These are phyloP conservation scores for Hirsutella rhossiliensis DNA, from an alignment of 2,329 filamentous ascomycete genomes.

Conservation along the genomic window DNA sequence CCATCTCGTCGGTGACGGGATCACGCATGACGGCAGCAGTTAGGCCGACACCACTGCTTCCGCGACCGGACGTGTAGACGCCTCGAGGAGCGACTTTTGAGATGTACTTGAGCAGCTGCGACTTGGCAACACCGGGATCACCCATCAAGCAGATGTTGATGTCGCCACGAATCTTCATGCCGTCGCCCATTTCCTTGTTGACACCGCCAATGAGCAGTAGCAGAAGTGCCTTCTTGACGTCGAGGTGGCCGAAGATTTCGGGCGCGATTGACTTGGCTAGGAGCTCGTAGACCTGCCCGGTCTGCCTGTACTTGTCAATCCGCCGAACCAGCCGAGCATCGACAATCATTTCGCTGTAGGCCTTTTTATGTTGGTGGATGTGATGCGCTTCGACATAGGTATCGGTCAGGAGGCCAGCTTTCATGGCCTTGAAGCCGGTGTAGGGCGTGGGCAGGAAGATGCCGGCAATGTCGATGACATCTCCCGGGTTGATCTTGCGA, in stretches of 20 bases:
- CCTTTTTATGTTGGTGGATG: conserved; percentile 93
- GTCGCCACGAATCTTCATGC: conserved; percentile 97
- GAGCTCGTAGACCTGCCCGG: conserved; percentile 90
- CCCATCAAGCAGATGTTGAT: conserved; percentile 99
- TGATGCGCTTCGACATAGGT: conserved; percentile 94
- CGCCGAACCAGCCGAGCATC: conserved; percentile 68
- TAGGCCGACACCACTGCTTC: conserved; percentile 71
- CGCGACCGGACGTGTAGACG: conserved; percentile 71
- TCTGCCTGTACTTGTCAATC: conserved; percentile 75
- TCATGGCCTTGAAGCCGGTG: conserved; percentile 97
- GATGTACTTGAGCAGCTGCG: conserved; percentile 95
- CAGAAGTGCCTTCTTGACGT: conserved; percentile 97
- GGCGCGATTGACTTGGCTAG: conserved; percentile 92
- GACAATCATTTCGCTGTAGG: conserved; percentile 83
- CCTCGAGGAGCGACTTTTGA: conserved; percentile 93
- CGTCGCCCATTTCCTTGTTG: conserved; percentile 91
- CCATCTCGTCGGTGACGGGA: conserved; percentile 75
- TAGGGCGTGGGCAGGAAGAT: conserved; percentile 97
- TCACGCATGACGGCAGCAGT: conserved; percentile 77
- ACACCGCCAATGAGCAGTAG: conserved; percentile 92
- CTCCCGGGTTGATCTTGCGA: conserved; percentile 80
- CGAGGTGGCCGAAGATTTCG: conserved; percentile 90
- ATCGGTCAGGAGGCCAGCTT: conserved; percentile 89
- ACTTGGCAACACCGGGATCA: conserved; percentile 98
- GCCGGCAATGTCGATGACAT: conserved; percentile 85